A percentile compares a stretch with the other conserved stretches of the same genome.
Conservation (phyloP, 108 stramenopile genomes). For the Nitzschia sp. region DNA sequence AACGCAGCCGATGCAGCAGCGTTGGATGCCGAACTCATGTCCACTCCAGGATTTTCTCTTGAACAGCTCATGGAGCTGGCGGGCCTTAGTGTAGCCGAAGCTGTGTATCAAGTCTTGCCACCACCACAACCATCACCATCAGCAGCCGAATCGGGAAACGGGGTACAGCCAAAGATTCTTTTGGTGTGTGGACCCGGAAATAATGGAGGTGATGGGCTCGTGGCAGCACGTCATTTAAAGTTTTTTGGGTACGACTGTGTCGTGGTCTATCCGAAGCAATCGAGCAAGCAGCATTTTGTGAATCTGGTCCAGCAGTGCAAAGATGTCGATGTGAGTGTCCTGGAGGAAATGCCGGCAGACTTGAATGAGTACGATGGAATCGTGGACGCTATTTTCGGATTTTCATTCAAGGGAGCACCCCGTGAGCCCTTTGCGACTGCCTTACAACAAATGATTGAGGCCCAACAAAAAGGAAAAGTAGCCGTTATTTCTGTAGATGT, state of each 20-base stretch:
- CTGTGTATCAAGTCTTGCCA: constrained; percentile 62
- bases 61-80: constrained; percentile 99
- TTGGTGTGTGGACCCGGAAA: constrained; percentile 94
- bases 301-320: constrained; percentile 90
- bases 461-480: constrained; percentile 21
- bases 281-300: constrained; percentile 35
- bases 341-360: constrained; percentile 53
- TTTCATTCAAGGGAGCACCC: constrained; percentile 84
- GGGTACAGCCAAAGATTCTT: constrained; percentile 37
- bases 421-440: constrained; percentile 90
- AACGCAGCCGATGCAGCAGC: constrained; percentile 80
- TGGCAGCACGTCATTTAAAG: constrained; percentile 93
- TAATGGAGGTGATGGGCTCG: constrained; percentile 99
- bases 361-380: constrained; percentile 38
- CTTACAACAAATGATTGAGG: constrained; percentile 57
- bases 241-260: constrained; percentile 87
- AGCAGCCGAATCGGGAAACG: not conserved
- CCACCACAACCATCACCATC: too few relatives aligned
- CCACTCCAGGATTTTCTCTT: constrained; percentile 88
- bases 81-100: constrained; percentile 91
- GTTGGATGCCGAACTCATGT: constrained; percentile 94
- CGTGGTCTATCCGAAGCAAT: constrained; percentile 90
- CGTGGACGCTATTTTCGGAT: constrained; percentile 98
- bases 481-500: constrained; percentile 91
- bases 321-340: constrained; percentile 78